Percentiles rank a stretch among this genome's conserved stretches.
Conservation (phyloP, 805 yeast species). For the Yueomyces sp. region DNA sequence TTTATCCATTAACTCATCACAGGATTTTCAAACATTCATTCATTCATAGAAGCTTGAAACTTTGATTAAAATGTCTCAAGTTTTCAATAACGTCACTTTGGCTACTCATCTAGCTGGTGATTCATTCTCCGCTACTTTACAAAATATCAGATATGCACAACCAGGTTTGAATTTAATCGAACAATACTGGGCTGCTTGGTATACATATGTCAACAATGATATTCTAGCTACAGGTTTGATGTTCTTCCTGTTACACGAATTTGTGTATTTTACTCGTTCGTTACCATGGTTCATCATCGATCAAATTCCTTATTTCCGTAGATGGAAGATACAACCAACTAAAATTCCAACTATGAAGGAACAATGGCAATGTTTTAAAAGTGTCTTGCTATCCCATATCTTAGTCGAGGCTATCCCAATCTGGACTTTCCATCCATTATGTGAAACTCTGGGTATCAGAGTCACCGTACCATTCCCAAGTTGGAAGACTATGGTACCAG, state of each 20-base stretch:
- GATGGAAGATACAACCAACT: conserved; percentile 80
- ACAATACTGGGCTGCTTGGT: conserved; percentile 80
- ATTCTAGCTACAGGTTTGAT: conserved; percentile 82
- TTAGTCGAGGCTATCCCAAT: conserved; percentile 92
- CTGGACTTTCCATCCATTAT: conserved; percentile 93
- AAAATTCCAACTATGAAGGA: conserved; percentile 69
- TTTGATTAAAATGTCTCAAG: conserved; percentile 18
- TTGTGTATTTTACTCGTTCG: conserved; percentile 83
- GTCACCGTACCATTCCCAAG: conserved; percentile 79
- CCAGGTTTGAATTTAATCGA: conserved; percentile 43
- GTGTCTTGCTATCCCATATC: conserved; percentile 76
- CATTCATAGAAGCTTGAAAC: background rate
- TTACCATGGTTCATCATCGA: conserved; percentile 89
- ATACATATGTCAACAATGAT: conserved; percentile 75
- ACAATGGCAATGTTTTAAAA: conserved; percentile 85
- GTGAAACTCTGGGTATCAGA: conserved; percentile 66
- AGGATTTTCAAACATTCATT: too few species aligned
- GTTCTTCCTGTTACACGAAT: conserved; percentile 72
- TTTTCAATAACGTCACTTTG: conserved; percentile 21
- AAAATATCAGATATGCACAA: conserved; percentile 27
- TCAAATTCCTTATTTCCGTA: conserved; percentile 69
- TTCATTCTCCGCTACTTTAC: conserved; percentile 24
- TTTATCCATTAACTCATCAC: too few species aligned
- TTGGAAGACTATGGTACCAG: conserved; percentile 41
- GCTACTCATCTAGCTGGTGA: conserved; percentile 15